A percentile compares a stretch with the other conserved stretches of the same genome.
These are phyloP conservation scores for Dendrobium catenatum DNA, from an alignment of 106 monocot species.

Conservation along the genomic window DNA sequence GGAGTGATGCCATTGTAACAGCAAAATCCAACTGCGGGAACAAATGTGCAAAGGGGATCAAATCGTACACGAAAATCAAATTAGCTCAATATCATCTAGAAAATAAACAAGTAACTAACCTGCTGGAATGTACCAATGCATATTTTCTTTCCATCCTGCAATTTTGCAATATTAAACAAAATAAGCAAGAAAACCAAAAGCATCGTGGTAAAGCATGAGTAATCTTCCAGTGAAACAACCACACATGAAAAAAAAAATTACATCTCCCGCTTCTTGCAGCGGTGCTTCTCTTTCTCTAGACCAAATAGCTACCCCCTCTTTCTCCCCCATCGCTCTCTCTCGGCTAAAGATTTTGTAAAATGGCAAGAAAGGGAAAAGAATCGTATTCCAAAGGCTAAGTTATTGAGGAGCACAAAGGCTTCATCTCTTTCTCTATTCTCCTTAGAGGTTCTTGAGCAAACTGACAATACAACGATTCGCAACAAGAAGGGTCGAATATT, in stretches of 20 bases:
- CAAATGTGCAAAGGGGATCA: slow-evolving; percentile 6
- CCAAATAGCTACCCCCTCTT: too few relatives aligned
- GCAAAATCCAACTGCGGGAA: slow-evolving; percentile 88
- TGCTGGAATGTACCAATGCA: slow-evolving; percentile 78
- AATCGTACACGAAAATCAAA: slow-evolving; percentile 6
- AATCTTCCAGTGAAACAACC: not conserved
- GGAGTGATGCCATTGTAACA: slow-evolving; percentile 75
- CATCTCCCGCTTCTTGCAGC: too few relatives aligned
- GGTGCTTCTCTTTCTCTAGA: too few relatives aligned
- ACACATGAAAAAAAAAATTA: not conserved
- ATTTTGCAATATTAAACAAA: slow-evolving; percentile 13
- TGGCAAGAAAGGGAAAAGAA: too few relatives aligned
- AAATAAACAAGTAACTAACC: slow-evolving; percentile 28
- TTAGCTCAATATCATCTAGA: not conserved
- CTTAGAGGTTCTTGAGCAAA: too few relatives aligned
- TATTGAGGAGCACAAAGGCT: too few relatives aligned
- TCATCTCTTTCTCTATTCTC: too few relatives aligned
- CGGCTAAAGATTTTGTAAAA: too few relatives aligned
- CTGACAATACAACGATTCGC: too few relatives aligned
- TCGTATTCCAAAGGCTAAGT: too few relatives aligned
- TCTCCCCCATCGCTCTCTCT: too few relatives aligned
- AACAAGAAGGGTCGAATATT: too few relatives aligned
- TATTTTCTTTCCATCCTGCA: slow-evolving; percentile 57
- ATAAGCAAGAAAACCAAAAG: not conserved
- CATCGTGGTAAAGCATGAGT: not conserved